phyloP scores from a whole-genome alignment of 2,329 filamentous ascomycete species.

The Juglanconis oblonga region DNA sequence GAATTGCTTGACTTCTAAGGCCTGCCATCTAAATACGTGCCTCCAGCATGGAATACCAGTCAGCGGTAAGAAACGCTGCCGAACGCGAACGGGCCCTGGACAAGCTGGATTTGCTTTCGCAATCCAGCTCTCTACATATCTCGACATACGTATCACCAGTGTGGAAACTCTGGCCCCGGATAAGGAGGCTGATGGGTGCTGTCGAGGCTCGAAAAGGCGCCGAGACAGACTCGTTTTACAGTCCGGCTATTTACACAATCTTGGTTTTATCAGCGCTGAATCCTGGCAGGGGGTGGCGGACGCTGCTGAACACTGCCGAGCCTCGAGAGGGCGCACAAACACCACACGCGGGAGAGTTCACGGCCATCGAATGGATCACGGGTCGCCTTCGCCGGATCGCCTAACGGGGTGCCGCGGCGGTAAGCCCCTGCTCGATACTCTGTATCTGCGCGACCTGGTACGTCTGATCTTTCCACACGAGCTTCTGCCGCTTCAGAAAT shows the following conservation, averaged over 20 bases:
- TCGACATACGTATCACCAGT: too few species aligned
- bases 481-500: too few species aligned
- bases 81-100: too few species aligned
- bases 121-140: neutral
- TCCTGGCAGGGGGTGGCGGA: too few species aligned
- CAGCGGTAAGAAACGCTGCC: neutral
- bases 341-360: neutral
- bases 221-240: too few species aligned
- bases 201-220: too few species aligned
- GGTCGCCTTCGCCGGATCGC: neutral
- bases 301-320: neutral
- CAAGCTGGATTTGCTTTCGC: neutral
- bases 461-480: neutral
- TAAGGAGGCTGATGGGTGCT: too few species aligned
- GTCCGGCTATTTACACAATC: too few species aligned
- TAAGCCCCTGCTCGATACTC: neutral
- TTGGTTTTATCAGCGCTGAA: too few species aligned
- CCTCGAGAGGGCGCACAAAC: neutral
- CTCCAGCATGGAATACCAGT: neutral
- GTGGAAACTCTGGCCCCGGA: too few species aligned
- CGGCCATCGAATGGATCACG: neutral
- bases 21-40: neutral
- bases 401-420: neutral
- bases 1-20: neutral
- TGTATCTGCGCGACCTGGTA: neutral